A percentile compares a stretch with the other conserved stretches of the same genome.
phyloP scores from a whole-genome alignment of 192 early-diverging fungal species.

The Umbelopsis vinacea region DNA sequence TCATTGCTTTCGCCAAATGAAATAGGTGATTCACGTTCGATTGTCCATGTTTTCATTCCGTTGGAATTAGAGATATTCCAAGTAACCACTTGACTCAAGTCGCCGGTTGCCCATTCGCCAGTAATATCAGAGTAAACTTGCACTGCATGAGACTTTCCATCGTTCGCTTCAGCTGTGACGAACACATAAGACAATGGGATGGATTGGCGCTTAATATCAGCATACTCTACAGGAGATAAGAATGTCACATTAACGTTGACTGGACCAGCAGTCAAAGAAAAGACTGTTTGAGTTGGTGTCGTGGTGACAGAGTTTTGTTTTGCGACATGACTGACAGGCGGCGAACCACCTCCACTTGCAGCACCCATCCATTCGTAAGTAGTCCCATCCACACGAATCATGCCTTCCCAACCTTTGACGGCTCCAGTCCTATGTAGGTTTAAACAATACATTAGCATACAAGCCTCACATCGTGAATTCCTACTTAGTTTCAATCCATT shows the following conservation, averaged over 20 bases:
- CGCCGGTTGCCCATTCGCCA: slow-evolving; percentile 17
- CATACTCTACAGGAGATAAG: slow-evolving; percentile 13
- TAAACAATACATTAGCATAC: no score
- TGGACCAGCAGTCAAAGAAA: slow-evolving; percentile 4
- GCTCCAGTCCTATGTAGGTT: neutral
- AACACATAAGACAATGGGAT: slow-evolving; percentile 18
- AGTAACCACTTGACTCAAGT: neutral
- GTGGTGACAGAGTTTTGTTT: slow-evolving; percentile 7
- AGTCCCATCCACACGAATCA: neutral
- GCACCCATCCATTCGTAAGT: slow-evolving; percentile 20
- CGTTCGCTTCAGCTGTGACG: slow-evolving; percentile 1
- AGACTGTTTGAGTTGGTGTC: slow-evolving; percentile 17
- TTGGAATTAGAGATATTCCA: neutral
- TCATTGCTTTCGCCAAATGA: slow-evolving; percentile 9
- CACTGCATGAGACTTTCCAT: slow-evolving; percentile 14
- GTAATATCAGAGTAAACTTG: slow-evolving; percentile 19
- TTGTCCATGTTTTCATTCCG: slow-evolving; percentile 1
- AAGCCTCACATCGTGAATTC: no score
- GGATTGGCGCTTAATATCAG: neutral
- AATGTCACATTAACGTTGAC: slow-evolving; percentile 4
- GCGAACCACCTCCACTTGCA: neutral
- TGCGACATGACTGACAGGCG: neutral
- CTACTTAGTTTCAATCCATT: no score
- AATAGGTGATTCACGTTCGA: neutral
- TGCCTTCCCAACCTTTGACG: slow-evolving; percentile 1